Conservation (phyloP, 108 stramenopile genomes). For the Nitzschia sp. region DNA sequence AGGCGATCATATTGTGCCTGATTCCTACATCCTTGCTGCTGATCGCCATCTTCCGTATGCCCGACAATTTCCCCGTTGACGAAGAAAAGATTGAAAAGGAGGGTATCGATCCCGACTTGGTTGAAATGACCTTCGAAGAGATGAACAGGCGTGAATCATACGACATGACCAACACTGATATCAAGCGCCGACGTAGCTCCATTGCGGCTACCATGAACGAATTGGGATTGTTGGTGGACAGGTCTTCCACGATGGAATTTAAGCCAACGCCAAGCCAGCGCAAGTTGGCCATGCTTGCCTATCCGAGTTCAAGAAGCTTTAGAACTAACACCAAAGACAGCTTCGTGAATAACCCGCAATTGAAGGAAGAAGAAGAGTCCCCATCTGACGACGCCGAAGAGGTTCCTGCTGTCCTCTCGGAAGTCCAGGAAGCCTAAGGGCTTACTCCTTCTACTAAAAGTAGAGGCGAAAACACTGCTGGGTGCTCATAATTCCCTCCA, state of each 20-base stretch:
- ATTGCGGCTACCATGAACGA: slow-evolving; percentile 8
- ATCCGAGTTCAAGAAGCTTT: no score
- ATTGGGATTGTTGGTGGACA: slow-evolving; percentile 9
- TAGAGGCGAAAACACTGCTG: no score
- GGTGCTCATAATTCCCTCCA: no score
- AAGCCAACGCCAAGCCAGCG: slow-evolving; percentile 3
- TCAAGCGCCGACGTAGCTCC: slow-evolving; percentile 12
- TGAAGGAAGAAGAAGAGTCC: no score
- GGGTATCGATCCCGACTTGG: slow-evolving; percentile 11
- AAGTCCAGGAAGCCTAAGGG: no score
- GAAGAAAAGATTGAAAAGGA: slow-evolving; percentile 9
- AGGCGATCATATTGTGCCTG: slow-evolving; percentile 5
- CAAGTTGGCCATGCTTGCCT: background rate
- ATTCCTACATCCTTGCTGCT: background rate
- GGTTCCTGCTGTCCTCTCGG: no score
- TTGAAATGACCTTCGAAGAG: slow-evolving; percentile 20
- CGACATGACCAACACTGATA: slow-evolving; percentile 10
- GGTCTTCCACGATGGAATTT: background rate
- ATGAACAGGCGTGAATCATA: slow-evolving; percentile 9
- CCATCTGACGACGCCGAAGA: no score
- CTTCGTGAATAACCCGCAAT: no score
- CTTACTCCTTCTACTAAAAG: no score
- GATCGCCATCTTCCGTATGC: slow-evolving; percentile 28
- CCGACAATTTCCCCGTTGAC: slow-evolving; percentile 21
- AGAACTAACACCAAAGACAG: no score